These are phyloP conservation scores for Pestalotiopsis sp. DNA, from an alignment of 2,329 filamentous ascomycete genomes.

Conservation along the genomic window DNA sequence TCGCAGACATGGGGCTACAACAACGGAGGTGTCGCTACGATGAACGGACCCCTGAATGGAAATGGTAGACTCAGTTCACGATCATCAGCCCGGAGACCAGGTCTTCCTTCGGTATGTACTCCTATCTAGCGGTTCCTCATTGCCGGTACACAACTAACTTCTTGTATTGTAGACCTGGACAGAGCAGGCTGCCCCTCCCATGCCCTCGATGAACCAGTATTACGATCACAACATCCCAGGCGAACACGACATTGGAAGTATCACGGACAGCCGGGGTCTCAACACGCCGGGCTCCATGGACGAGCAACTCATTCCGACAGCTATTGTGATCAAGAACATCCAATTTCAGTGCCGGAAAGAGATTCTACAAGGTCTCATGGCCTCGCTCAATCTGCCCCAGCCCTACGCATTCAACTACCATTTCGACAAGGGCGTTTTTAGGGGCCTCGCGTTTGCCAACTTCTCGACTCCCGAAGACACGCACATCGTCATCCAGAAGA, in stretches of 20 bases:
- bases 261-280: conserved; percentile 38
- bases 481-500: conserved; percentile 83
- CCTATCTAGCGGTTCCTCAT: not conserved
- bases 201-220: conserved; percentile 40
- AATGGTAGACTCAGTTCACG: conserved; percentile 55
- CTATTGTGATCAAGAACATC: conserved; percentile 99
- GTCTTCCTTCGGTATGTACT: conserved; percentile 73
- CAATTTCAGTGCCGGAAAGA: conserved; percentile 98
- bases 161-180: conserved; percentile 49
- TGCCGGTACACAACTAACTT: conserved; percentile 10
- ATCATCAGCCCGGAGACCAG: conserved; percentile 57
- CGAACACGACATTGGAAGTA: conserved; percentile 37
- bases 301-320: conserved; percentile 94
- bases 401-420: conserved; percentile 99
- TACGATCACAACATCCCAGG: conserved; percentile 39
- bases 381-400: conserved; percentile 87
- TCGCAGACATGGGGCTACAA: conserved; percentile 82
- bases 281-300: conserved; percentile 51
- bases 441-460: conserved; percentile 95
- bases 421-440: conserved; percentile 97
- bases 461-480: conserved; percentile 97
- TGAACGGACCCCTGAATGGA: conserved; percentile 67
- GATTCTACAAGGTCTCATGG: conserved; percentile 90
- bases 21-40: conserved; percentile 64
- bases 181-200: conserved; percentile 46